A percentile compares a stretch with the other conserved stretches of the same genome.
Conservation (phyloP, 148 eudicot genomes). For the Salicornia ramosissima region DNA sequence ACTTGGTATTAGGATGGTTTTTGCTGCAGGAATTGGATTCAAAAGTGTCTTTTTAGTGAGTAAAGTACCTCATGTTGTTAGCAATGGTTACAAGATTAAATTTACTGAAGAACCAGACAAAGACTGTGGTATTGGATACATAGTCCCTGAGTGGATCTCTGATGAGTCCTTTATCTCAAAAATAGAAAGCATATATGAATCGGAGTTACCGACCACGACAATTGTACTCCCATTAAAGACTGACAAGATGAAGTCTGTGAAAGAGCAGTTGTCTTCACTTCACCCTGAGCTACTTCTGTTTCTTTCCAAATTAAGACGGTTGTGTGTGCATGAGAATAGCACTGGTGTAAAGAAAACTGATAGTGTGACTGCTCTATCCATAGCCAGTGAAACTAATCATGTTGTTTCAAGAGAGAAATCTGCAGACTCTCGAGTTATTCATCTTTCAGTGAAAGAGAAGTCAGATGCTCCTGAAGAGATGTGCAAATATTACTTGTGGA, state of each 20-base stretch:
- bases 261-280: conserved; percentile 29
- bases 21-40: conserved; percentile 40
- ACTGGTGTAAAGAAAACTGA: background rate
- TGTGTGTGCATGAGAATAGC: conserved; percentile 29
- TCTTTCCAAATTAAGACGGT: conserved; percentile 31
- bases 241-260: conserved; percentile 39
- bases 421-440: conserved; percentile 31
- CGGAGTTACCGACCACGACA: conserved; percentile 27
- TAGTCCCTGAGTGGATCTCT: conserved; percentile 45
- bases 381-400: conserved; percentile 35
- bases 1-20: background rate
- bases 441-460: conserved; percentile 30
- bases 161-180: conserved; percentile 27
- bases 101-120: conserved; percentile 38
- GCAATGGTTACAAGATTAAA: conserved; percentile 43
- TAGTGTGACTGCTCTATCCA: conserved; percentile 32
- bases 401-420: conserved; percentile 18
- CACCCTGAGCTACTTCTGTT: conserved; percentile 45
- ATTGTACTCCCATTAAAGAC: conserved; percentile 42
- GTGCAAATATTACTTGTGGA: conserved; percentile 40
- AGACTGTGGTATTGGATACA: conserved; percentile 39
- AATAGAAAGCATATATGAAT: conserved; percentile 28
- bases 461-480: conserved; percentile 23
- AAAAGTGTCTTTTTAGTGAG: conserved; percentile 44
- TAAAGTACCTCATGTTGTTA: conserved; percentile 34